phyloP scores from a whole-genome alignment of 495 filamentous ascomycete species.

The Aspergillus ellipticus region DNA sequence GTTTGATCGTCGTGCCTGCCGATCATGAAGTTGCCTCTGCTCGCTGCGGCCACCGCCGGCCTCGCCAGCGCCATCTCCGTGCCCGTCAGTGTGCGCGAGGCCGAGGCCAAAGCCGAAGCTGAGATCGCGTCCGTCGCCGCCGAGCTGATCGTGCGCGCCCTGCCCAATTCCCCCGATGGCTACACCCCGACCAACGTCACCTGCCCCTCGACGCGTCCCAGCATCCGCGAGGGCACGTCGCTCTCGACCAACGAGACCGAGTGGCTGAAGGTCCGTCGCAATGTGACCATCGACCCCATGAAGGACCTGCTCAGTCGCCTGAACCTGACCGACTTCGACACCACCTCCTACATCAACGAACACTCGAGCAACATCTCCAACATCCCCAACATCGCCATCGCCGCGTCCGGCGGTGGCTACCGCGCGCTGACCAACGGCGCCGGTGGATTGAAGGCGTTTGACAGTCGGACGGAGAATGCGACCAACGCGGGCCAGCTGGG shows the following conservation, averaged over 20 bases:
- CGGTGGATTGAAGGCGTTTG: slow-evolving; percentile 77
- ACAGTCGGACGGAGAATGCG: slow-evolving; percentile 64
- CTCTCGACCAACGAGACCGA: slow-evolving; percentile 62
- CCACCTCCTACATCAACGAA: slow-evolving; percentile 60
- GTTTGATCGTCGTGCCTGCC: background rate
- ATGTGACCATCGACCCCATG: slow-evolving; percentile 61
- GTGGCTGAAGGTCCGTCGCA: slow-evolving; percentile 57
- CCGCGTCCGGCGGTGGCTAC: slow-evolving; percentile 66
- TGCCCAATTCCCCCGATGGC: slow-evolving; percentile 39
- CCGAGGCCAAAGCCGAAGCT: background rate
- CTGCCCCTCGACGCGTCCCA: slow-evolving; percentile 40
- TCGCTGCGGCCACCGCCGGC: slow-evolving; percentile 6
- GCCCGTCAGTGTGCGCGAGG: background rate
- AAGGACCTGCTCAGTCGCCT: slow-evolving; percentile 62
- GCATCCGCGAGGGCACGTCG: slow-evolving; percentile 44
- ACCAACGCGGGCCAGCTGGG: slow-evolving; percentile 67
- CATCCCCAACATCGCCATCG: slow-evolving; percentile 57
- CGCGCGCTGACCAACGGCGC: slow-evolving; percentile 80
- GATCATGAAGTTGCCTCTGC: slow-evolving; percentile 8
- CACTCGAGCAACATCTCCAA: slow-evolving; percentile 51
- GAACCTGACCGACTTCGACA: slow-evolving; percentile 71
- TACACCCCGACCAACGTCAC: slow-evolving; percentile 34
- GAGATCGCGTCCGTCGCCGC: background rate
- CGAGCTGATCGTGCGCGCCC: slow-evolving; percentile 14
- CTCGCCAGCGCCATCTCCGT: slow-evolving; percentile 5